Percentiles rank a stretch among this genome's conserved stretches.
Evolutionary conservation across 306 rosid genomes (phyloP).

Genomic region (Sechiopsis laciniata): DNA sequence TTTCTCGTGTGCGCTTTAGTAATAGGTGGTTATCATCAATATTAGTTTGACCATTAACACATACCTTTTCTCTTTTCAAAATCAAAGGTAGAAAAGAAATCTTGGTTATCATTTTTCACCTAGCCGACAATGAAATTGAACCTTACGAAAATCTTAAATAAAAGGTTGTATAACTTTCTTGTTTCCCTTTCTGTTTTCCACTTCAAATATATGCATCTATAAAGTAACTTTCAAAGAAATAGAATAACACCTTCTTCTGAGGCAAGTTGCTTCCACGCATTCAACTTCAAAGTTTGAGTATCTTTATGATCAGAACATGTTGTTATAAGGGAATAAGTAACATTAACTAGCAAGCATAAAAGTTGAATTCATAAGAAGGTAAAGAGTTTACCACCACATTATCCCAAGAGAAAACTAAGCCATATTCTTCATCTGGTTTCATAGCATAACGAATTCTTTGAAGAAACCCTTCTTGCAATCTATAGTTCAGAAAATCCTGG

Average conservation of each 20-base stretch:
- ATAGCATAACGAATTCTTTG: constrained; percentile 88
- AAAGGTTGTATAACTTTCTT: background rate
- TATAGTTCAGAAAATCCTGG: constrained; percentile 87
- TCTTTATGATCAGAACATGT: constrained; percentile 1
- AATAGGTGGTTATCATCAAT: no score
- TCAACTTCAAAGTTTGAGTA: constrained; percentile 62
- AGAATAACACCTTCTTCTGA: constrained; percentile 62
- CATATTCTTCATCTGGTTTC: constrained; percentile 99
- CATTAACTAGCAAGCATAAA: constrained; percentile 21
- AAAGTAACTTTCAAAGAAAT: background rate
- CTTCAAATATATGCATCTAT: constrained; percentile 1
- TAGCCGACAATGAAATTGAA: background rate
- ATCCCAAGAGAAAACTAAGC: constrained; percentile 93
- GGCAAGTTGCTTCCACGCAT: constrained; percentile 84
- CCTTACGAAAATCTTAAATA: background rate
- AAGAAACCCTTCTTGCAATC: constrained; percentile 89
- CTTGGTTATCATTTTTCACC: background rate
- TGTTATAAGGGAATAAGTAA: background rate
- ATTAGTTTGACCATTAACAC: no score
- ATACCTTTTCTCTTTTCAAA: background rate
- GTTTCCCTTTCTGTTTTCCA: background rate
- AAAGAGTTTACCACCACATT: constrained; percentile 73
- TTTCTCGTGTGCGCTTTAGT: no score
- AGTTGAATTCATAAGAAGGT: constrained; percentile 9
- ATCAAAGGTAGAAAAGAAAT: background rate